Base-by-base conservation (phyloP, 768 basidiomycete genomes). In the Leccinum obscurum region DNA sequence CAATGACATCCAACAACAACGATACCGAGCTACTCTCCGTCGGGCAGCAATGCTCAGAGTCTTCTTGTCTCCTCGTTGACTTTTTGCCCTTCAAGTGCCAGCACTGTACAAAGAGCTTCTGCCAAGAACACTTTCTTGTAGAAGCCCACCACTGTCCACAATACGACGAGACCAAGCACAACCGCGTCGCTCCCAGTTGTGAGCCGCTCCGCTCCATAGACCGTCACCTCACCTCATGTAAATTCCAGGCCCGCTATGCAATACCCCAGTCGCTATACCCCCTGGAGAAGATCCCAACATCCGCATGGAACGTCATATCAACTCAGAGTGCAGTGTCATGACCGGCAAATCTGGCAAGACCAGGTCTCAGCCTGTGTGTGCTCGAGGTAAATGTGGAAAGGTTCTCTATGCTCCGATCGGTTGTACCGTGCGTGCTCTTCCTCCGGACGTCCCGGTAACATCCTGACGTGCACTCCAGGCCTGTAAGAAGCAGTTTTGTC, bases 11-110 rank as follows among this genome's bases (percentile, higher is more conserved):
- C 58, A 64, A 66, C 57, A 64, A 66, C 57, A 63, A 63, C 46
- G 82, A 87, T 57, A 64, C 75, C n/a, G 80, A 86, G 20, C 77
- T 93, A 10, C 82, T 93, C 60, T 74, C 77, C 44, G 72, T 93
- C 64, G 90, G 90, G 7, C 81, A 83, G 59, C 87, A 90, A 66
- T 94, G 92, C 74, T 84, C 87, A 14, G 79, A 84, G 54, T 70
- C 82, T 0, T 74, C 83, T 1, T 94, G 92, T 75, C 73, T 80
- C 30, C 81, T 90, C 62, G 82, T 93, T 68, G 92, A 94, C 77
- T 93, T 93, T 65, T 78, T 94, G 11, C 92, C 92, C 0, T 89
- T 93, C 80, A 89, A 88, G 74, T 95, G 92, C 72, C 87, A 90
- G 54, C 90, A 92, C 67, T 95, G 92, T 72, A 69, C 79, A 14